These are phyloP conservation scores for Sporobolomyces roseus DNA, from an alignment of 768 basidiomycete species.

Conservation along the genomic window DNA sequence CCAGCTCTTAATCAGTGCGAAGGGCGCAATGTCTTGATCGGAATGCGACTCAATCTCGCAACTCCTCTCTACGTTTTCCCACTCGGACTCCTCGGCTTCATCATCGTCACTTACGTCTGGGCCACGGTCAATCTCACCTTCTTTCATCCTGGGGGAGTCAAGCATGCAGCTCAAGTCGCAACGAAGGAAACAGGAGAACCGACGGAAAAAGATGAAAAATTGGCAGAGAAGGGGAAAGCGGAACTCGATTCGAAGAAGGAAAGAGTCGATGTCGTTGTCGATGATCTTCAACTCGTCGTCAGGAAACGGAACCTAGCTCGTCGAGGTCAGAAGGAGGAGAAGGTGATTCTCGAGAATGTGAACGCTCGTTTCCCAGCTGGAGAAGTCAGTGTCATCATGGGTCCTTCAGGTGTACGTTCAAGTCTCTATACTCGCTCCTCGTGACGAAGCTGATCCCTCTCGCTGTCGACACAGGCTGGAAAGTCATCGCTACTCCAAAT, in stretches of 20 bases:
- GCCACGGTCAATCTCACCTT: constrained; percentile 48
- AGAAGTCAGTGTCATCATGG: constrained; percentile 50
- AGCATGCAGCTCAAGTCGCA: constrained; percentile 46
- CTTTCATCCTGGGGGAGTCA: constrained; percentile 49
- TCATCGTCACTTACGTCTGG: constrained; percentile 46
- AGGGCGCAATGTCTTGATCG: constrained; percentile 51
- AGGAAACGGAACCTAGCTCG: neutral
- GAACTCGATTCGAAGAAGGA: constrained; percentile 44
- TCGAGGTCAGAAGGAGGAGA: constrained; percentile 37
- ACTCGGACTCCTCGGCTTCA: constrained; percentile 46
- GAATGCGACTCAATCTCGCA: constrained; percentile 47
- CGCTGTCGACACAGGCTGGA: constrained; percentile 39
- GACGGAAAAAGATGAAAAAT: neutral
- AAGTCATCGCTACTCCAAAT: constrained; percentile 51
- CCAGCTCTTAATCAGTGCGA: constrained; percentile 46
- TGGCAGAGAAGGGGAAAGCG: neutral
- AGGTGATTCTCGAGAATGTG: constrained; percentile 49
- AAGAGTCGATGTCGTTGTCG: constrained; percentile 48
- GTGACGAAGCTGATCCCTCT: no score
- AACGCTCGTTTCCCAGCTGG: constrained; percentile 49
- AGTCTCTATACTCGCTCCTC: constrained; percentile 5
- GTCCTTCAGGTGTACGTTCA: constrained; percentile 38
- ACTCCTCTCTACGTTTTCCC: constrained; percentile 44
- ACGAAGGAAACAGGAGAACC: constrained; percentile 13
- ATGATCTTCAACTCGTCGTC: constrained; percentile 28